Conservation (phyloP, 1,284 basidiomycete species). For the Ustilago tritici region DNA sequence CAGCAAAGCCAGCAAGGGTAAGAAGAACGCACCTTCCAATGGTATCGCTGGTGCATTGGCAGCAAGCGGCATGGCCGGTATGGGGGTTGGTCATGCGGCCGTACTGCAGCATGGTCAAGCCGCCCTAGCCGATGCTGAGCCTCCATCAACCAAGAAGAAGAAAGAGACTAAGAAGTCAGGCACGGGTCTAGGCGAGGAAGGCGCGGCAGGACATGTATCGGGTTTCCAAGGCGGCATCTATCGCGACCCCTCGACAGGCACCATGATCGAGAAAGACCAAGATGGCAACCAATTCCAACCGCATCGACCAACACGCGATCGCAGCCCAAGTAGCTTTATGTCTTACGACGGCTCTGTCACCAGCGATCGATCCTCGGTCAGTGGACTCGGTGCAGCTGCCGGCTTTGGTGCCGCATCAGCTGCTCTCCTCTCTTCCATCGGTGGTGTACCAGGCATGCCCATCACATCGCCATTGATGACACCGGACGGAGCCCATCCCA, state of each 20-base stretch:
- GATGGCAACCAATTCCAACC: slow-evolving; percentile 29
- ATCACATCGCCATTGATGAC: slow-evolving; percentile 42
- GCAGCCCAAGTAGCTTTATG: slow-evolving; percentile 42
- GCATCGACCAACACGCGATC: slow-evolving; percentile 33
- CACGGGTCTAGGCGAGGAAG: slow-evolving; percentile 9
- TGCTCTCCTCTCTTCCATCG: slow-evolving; percentile 52
- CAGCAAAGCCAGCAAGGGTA: slow-evolving; percentile 30
- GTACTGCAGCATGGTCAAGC: slow-evolving; percentile 38
- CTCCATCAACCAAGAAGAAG: slow-evolving; percentile 18
- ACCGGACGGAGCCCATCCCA: slow-evolving; percentile 35
- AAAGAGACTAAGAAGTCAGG: slow-evolving; percentile 20
- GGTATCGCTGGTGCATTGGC: slow-evolving; percentile 65
- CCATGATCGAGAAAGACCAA: slow-evolving; percentile 45
- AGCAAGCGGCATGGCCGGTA: slow-evolving; percentile 57
- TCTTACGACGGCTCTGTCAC: slow-evolving; percentile 50
- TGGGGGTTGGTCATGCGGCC: slow-evolving; percentile 55
- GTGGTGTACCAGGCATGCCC: slow-evolving; percentile 42
- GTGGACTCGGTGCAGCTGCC: slow-evolving; percentile 60
- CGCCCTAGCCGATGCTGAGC: slow-evolving; percentile 26
- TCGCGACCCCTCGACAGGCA: slow-evolving; percentile 55
- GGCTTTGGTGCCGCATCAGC: slow-evolving; percentile 53
- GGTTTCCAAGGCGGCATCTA: slow-evolving; percentile 55
- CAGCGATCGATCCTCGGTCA: slow-evolving; percentile 46
- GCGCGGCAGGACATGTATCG: slow-evolving; percentile 13
- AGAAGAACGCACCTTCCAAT: slow-evolving; percentile 28